phyloP scores from a whole-genome alignment of 768 basidiomycete species.

The Suillus brevipes region DNA sequence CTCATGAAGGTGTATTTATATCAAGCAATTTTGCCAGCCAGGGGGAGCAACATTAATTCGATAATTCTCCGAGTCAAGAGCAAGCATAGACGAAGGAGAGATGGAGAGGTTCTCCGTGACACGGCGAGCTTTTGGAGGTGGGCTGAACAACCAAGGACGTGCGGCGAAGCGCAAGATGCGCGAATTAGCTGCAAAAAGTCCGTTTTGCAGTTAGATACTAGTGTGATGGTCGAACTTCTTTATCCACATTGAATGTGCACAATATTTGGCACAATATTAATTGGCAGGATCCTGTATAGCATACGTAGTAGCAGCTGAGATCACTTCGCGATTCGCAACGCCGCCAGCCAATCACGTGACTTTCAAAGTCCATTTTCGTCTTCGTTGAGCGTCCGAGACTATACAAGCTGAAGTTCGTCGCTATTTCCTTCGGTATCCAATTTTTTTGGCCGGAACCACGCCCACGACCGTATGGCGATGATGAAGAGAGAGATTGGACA shows the following conservation, averaged over 20 bases:
- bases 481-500: conserved; percentile 53
- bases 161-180: conserved; percentile 50
- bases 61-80: conserved; percentile 40
- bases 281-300: neutral
- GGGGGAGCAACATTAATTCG: conserved; percentile 58
- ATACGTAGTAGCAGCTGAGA: neutral
- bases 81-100: conserved; percentile 6
- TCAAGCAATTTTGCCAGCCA: conserved; percentile 43
- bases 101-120: conserved; percentile 50
- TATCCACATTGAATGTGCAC: neutral
- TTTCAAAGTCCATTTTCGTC: conserved; percentile 19
- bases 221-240: neutral
- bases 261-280: neutral
- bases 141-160: conserved; percentile 71
- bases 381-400: conserved; percentile 21
- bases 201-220: neutral
- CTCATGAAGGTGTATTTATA: neutral
- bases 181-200: conserved; percentile 8
- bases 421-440: conserved; percentile 18
- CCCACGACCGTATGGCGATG: conserved; percentile 29
- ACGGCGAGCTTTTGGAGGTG: conserved; percentile 59
- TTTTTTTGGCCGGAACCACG: conserved; percentile 15
- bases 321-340: neutral
- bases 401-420: conserved; percentile 36
- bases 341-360: conserved; percentile 29